Conservation (phyloP, 2,329 filamentous ascomycete genomes). For the Cucurbitaria berberidis region DNA sequence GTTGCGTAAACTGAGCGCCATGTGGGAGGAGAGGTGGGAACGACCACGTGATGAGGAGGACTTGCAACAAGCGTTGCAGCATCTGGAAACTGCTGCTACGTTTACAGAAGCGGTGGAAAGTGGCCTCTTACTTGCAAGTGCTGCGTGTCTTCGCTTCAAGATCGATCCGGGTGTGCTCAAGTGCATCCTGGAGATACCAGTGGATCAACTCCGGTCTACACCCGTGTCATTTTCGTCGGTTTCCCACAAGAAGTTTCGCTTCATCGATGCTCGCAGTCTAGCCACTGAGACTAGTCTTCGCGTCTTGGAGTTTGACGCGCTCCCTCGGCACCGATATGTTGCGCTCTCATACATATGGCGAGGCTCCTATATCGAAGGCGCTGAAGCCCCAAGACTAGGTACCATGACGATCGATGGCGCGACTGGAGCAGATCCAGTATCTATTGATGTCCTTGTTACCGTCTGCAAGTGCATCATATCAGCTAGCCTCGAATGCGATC, state of each 20-base stretch:
- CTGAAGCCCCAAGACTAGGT: neutral
- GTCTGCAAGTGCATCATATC: neutral
- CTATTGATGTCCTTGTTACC: constrained; percentile 2
- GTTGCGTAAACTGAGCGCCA: neutral
- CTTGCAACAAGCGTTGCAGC: neutral
- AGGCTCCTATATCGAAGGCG: neutral
- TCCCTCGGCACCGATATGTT: constrained; percentile 1
- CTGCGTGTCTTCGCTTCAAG: neutral
- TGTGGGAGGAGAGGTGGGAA: neutral
- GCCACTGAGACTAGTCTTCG: constrained; percentile 2
- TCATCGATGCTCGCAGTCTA: constrained; percentile 5
- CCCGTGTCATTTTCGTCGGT: neutral
- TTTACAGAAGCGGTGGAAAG: neutral
- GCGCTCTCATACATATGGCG: constrained; percentile 7
- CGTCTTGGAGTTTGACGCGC: constrained; percentile 2
- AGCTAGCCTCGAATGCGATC: neutral
- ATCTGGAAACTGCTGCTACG: neutral
- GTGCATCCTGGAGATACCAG: neutral
- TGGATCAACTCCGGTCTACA: neutral
- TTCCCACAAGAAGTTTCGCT: constrained; percentile 2
- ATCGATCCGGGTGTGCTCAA: neutral
- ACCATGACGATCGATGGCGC: constrained; percentile 4
- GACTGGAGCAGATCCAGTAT: constrained; percentile 6
- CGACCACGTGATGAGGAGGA: neutral
- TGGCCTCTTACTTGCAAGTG: neutral